Evolutionary conservation across 1,284 basidiomycete genomes (phyloP).

Genomic region (Malassezia obtusa): DNA sequence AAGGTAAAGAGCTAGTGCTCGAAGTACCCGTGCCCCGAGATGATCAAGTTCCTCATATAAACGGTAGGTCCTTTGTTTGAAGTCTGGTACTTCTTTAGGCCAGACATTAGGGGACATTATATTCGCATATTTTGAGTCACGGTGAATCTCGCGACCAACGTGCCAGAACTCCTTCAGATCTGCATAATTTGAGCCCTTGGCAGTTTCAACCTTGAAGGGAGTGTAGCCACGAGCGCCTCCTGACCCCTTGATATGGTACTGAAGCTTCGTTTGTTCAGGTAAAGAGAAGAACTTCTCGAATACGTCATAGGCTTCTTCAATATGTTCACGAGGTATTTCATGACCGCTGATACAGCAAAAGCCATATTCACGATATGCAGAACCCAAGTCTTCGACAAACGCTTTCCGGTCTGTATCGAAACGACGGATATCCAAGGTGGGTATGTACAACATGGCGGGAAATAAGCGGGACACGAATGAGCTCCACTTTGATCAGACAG

Average conservation of each 20-base stretch:
- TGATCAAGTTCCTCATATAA: slow-evolving; percentile 1
- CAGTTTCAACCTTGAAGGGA: slow-evolving; percentile 8
- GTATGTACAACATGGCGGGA: not conserved
- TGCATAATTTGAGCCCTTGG: slow-evolving; percentile 2
- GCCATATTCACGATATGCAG: not conserved
- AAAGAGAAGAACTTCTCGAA: slow-evolving; percentile 4
- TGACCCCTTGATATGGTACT: slow-evolving; percentile 4
- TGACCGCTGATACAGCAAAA: slow-evolving; percentile 11
- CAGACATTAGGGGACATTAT: slow-evolving; percentile 9
- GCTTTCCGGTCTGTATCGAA: slow-evolving; percentile 4
- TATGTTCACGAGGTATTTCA: not conserved
- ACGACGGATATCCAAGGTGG: slow-evolving; percentile 5
- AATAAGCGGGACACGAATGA: not conserved
- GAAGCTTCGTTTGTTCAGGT: not conserved
- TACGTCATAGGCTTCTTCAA: not conserved
- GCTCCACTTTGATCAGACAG: not conserved
- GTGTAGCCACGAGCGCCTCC: slow-evolving; percentile 12
- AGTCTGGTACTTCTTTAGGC: slow-evolving; percentile 6
- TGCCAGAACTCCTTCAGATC: slow-evolving; percentile 14
- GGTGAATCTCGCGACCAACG: slow-evolving; percentile 1
- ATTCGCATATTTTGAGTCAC: not conserved
- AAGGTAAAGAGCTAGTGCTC: slow-evolving; percentile 4
- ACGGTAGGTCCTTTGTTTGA: not conserved
- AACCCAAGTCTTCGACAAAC: slow-evolving; percentile 4
- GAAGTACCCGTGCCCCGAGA: slow-evolving; percentile 3